Evolutionary conservation across 257 asterid species (phyloP).

Genomic region (Salvia hispanica): DNA sequence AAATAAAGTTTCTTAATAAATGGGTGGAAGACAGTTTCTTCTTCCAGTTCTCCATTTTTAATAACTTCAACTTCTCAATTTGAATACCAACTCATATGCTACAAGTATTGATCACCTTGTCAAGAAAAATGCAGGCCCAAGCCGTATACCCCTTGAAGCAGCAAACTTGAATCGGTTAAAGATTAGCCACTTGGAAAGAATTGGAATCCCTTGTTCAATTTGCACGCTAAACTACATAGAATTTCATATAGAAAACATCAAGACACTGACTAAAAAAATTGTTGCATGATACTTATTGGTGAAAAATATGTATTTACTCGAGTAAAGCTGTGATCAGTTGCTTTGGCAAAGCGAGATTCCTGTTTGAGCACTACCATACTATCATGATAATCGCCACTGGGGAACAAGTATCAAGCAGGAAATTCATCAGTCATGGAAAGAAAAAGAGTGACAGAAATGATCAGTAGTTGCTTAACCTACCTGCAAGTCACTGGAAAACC

Average conservation of each 20-base stretch:
- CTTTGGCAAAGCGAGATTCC: slow-evolving; percentile 89
- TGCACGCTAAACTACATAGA: slow-evolving; percentile 79
- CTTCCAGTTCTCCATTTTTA: slow-evolving; percentile 15
- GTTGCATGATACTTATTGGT: slow-evolving; percentile 1
- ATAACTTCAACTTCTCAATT: background rate
- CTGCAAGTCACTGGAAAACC: slow-evolving; percentile 98
- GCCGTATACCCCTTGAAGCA: slow-evolving; percentile 78
- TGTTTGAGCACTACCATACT: slow-evolving; percentile 91
- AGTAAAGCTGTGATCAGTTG: slow-evolving; percentile 69
- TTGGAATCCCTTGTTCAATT: slow-evolving; percentile 96
- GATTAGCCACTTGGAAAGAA: slow-evolving; percentile 87
- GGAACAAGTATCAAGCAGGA: slow-evolving; percentile 35
- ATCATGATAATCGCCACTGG: slow-evolving; percentile 85
- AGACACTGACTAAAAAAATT: slow-evolving; percentile 14
- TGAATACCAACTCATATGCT: slow-evolving; percentile 11
- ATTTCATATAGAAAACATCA: slow-evolving; percentile 19
- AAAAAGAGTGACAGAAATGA: slow-evolving; percentile 7
- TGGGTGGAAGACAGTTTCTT: slow-evolving; percentile 11
- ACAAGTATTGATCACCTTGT: slow-evolving; percentile 63
- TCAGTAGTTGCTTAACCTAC: slow-evolving; percentile 41
- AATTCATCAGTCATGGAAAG: slow-evolving; percentile 17
- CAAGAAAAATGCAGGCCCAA: slow-evolving; percentile 88
- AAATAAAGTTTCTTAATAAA: slow-evolving; percentile 4
- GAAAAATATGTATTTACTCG: slow-evolving; percentile 55
- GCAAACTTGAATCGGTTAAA: slow-evolving; percentile 89